Evolutionary conservation across 352 stramenopile genomes (phyloP).

Genomic region (Globisporangium polare): DNA sequence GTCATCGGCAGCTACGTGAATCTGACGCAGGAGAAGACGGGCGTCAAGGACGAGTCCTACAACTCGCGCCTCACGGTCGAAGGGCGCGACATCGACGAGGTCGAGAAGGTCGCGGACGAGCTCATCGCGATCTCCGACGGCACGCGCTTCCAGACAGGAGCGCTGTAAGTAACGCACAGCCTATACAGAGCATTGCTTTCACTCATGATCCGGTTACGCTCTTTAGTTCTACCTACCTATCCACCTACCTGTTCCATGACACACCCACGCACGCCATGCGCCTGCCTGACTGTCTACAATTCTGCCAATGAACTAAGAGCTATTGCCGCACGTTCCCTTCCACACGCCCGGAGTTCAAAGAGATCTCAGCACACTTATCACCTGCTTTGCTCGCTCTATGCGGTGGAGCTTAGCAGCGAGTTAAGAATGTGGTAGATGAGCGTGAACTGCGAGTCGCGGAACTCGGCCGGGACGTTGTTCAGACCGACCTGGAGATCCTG

Average conservation of each 20-base stretch:
- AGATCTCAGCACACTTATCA: no score
- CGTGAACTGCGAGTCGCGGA: conserved; percentile 78
- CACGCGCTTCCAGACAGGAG: conserved; percentile 15
- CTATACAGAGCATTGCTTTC: background rate
- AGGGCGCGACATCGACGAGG: conserved; percentile 42
- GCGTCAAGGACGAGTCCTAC: conserved; percentile 49
- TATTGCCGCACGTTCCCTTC: background rate
- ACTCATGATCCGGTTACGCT: background rate
- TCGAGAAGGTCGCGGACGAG: conserved; percentile 47
- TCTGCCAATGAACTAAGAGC: background rate
- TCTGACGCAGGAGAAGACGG: conserved; percentile 55
- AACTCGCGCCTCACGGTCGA: conserved; percentile 72
- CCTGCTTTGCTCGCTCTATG: no score
- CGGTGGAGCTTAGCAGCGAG: conserved; percentile 69
- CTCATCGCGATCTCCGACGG: conserved; percentile 28
- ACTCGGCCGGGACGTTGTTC: conserved; percentile 50
- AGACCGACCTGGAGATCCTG: conserved; percentile 68
- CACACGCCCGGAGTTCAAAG: background rate
- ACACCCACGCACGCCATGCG: no score
- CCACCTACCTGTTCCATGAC: background rate
- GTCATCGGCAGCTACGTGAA: conserved; percentile 86
- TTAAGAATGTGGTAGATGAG: conserved; percentile 85
- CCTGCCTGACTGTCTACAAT: background rate
- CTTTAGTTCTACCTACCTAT: conserved; percentile 1
- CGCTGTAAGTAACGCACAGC: conserved; percentile 19